Evolutionary conservation across 2,329 filamentous ascomycete species (phyloP), one percentile per base, ranked within the genome.

Genomic region (Dactylellina parvicollis): DNA sequence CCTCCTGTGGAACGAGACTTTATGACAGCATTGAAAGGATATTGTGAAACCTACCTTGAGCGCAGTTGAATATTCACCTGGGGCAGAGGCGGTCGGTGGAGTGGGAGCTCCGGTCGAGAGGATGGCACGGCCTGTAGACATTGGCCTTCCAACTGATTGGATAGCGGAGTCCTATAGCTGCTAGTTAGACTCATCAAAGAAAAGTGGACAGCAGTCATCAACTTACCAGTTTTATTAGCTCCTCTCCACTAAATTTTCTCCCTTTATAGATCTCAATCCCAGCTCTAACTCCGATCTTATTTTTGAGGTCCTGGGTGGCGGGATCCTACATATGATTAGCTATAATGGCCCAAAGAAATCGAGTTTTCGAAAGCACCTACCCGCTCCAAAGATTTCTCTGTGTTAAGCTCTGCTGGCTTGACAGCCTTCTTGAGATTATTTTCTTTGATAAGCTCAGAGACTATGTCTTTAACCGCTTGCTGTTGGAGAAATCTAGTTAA

Each of bases 131-230:
- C 42, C 69, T 26, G 38, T 49, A n/a, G 61, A 65, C 3, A n/a
- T 18, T 40, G 52, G 47, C 47, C 69, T 60, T 28, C 62, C 69
- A 28, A 73, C 47, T 38, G 54, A 73, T 26, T 61, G 12, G 34
- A 73, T 73, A 30, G 69, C 69, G 12, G 69, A 54, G 32, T 73
- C 69, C 69, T 73, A 40, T 46, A 28, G 12, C 28, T n/a, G 12
- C 10, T n/a, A n/a, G 20, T 54, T 38, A 54, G 47, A 32, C 28
- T 52, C 4, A 3, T 49, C 4, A 10, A 26, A 10, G 14, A 14
- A 49, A 7, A n/a, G 8, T 10, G 5, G 44, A 49, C 16, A 3
- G 34, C 26, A 24, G 3, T 36, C 16, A 16, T 14, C 24, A 18
- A 66, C 69, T 30, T 61, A 73, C 69, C 24, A 44, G 50, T 36